phyloP scores from a whole-genome alignment of 129 eudicot genomes.

The sunflower (Helianthus annuus) region DNA sequence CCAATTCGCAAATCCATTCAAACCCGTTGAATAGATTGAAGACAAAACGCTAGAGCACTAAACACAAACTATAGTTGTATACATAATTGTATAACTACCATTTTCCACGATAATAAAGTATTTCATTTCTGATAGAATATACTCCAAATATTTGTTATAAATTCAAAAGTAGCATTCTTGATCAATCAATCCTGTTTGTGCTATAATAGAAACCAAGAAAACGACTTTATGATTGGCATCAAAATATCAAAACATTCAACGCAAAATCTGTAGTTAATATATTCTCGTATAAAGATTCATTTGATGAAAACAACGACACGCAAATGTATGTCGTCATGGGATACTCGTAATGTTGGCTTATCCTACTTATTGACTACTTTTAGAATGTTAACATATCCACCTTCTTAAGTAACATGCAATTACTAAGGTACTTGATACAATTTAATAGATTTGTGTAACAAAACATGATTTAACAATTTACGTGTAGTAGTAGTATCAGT shows the following conservation, averaged over 20 bases:
- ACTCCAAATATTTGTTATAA: too few relatives aligned
- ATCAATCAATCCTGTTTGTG: too few relatives aligned
- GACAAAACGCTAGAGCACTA: too few relatives aligned
- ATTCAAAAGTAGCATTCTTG: too few relatives aligned
- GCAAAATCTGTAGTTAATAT: background rate
- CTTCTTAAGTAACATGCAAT: conserved; percentile 12
- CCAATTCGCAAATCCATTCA: too few relatives aligned
- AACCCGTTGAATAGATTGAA: too few relatives aligned
- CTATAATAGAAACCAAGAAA: too few relatives aligned
- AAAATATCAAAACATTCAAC: background rate
- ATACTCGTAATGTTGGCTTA: background rate
- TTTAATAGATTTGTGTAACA: background rate
- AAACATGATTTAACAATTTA: background rate
- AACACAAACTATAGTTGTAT: too few relatives aligned
- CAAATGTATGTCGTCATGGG: background rate
- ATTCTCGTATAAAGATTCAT: background rate
- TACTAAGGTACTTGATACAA: background rate
- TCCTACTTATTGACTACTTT: background rate
- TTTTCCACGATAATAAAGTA: too few relatives aligned
- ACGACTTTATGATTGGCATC: too few relatives aligned
- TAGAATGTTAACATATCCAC: background rate
- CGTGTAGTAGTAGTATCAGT: background rate
- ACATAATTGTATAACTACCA: too few relatives aligned
- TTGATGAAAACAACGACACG: background rate
- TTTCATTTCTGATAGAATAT: too few relatives aligned